Base-by-base conservation (phyloP, 2,329 filamentous ascomycete genomes). In the Fusarium anthophilum region DNA sequence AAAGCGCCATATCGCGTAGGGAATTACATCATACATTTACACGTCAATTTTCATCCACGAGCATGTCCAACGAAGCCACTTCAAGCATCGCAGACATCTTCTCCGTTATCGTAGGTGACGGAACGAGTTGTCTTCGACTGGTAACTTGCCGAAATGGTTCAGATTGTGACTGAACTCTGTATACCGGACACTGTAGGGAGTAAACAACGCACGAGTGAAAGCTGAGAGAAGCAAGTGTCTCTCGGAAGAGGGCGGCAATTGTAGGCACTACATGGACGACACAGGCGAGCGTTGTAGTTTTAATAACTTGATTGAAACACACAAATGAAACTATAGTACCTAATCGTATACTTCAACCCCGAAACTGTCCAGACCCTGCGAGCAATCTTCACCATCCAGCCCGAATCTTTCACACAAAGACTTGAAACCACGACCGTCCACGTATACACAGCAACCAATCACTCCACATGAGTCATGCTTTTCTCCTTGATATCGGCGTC, bases 41-140 rank as follows among this genome's bases (percentile, higher is more conserved):
- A 13, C 10, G 28, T 10, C 28, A 18, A 32, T n/a, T 13, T 15
- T 50, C 5, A n/a, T 5, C 8, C 10, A n/a, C 7, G 0, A 6
- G 11, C 15, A 50, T 32, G 22, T n/a, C 5, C 15, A 13, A n/a
- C 8, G 17, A n/a, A 9, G 28, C 8, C 4, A n/a, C 6, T 6
- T n/a, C 5, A 5, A 32, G 5, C 20, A 50, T 5, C 10, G 3
- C 20, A 50, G 15, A 10, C 47, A 50, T 30, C 28, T n/a, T 30
- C 5, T 30, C 28, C 0, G 8, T 30, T n/a, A 4, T 22, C 13
- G 26, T 15, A 9, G 26, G 32, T 3, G 14, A 2, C 0, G 8
- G 5, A 10, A 30, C 10, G 9, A 11, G 6, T 30, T 17, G 20
- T 14, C 0, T 0, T 11, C 20, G 17, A 2, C 10, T n/a, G 7